Evolutionary conservation across 2,329 filamentous ascomycete genomes (phyloP), one percentile per base, ranked within the genome.

Genomic region (Trichoderma harzianum): DNA sequence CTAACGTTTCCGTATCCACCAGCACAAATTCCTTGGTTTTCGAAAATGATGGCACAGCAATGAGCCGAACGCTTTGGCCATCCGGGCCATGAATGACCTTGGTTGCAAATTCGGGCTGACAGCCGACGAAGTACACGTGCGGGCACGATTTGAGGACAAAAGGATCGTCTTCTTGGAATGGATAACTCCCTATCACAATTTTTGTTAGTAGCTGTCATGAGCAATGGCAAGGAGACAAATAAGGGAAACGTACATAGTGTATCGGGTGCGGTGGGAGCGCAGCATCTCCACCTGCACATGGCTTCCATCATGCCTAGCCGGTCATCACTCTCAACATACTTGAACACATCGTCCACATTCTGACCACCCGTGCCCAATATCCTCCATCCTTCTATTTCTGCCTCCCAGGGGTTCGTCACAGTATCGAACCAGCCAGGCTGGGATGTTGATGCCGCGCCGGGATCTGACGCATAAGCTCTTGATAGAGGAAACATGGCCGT

Each of bases 341-440:
- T 96, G 81, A 94, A 93, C 3, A 98, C 89, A 80, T 99, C 97
- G 77, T 97, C 93, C 3, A 99, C 88, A 68, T 97, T 97, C 83
- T 99, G 96, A 0, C 96, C 96, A 43, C 93, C 92, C 0, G 93
- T 96, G 12, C 93, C 95, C 58, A 98, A 87, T 7, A 98, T 83
- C 57, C 93, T 88, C 91, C 94, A 97, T 1, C 96, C 97, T 70
- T 97, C 94, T 0, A 99, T 82, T 79, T 97, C 93, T 26, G 91
- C 94, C 77, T 97, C 92, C 91, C 93, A 97, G 0, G 96, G 96
- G 78, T 99, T 99, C 5, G 96, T 98, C 61, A 95, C 93, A 7
- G 88, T 87, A 80, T 98, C 93, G 68, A 99, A 90, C 91, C 94
- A 97, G 24, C 92, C 90, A 0, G 88, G 83, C 63, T 89, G 84